Evolutionary conservation across 2,329 filamentous ascomycete genomes (phyloP).

Genomic region (Lasiodiplodia hormozganensis): DNA sequence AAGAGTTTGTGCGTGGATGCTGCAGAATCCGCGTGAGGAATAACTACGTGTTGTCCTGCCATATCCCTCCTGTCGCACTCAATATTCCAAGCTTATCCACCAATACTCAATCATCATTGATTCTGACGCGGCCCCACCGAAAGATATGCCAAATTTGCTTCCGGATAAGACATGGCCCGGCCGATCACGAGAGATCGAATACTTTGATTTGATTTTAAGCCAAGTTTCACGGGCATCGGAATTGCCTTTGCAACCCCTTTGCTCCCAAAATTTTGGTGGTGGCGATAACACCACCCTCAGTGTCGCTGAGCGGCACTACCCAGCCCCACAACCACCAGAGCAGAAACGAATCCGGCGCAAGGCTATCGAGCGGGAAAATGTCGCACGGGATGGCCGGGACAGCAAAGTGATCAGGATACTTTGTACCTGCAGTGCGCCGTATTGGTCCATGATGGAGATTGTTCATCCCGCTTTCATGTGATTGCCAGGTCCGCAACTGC

Average conservation of each 20-base stretch:
- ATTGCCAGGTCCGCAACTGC: neutral
- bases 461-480: constrained; percentile 23
- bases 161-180: neutral
- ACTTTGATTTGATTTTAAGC: neutral
- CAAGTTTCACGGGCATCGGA: neutral
- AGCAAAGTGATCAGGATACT: neutral
- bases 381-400: neutral
- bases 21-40: neutral
- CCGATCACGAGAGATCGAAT: neutral
- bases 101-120: neutral
- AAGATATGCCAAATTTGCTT: neutral
- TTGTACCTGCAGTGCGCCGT: neutral
- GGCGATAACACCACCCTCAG: neutral
- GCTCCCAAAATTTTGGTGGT: neutral
- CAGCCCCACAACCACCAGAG: neutral
- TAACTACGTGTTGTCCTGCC: neutral
- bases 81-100: neutral
- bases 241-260: neutral
- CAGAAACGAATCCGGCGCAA: neutral
- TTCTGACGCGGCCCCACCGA: constrained; percentile 3
- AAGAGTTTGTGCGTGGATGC: neutral
- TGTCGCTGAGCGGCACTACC: neutral
- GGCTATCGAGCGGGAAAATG: neutral
- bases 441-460: neutral
- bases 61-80: neutral